Evolutionary conservation across 192 early-diverging fungal genomes (phyloP), one percentile per base, ranked within the genome.

Genomic region (Dispira simplex): DNA sequence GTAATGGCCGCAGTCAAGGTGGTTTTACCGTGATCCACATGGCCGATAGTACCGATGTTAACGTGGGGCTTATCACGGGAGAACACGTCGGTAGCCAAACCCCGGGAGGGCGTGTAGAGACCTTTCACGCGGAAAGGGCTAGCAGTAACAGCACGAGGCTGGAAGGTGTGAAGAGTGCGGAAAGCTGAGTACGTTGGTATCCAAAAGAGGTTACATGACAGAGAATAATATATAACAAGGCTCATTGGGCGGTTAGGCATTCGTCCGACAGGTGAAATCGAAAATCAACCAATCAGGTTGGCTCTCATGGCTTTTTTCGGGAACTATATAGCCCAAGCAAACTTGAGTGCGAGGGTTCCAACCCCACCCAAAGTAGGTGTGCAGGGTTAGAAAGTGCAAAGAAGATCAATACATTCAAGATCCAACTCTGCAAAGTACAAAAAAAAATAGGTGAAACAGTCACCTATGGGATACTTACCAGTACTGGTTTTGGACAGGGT

Each of bases 1-100:
- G 96, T 97, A 71, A 98, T 98, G 66, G 96, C 96, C 46, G 96
- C 96, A 20, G 96, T 95, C 69, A 97, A 86, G 45, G 96, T 95
- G 26, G 96, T 95, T 83, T 96, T 99, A 63, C 93, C 94, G 83
- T 97, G 94, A 73, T 99, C 94, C 66, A 99, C 94, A 77, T 99
- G 96, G 53, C 96, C 96, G 69, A 98, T 97, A 45, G 94, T 97
- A 65, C 94, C 94, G 68, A 99, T 91, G 79, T 99, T 99, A 72
- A 99, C 84, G 76, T 99, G 96, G 11, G 93, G 96, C 84, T 99
- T 99, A 23, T 68, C 67, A 62, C 93, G 85, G 44, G 80, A 67
- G 77, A 83, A 98, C 64, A 88, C 64, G 49, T 87, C 85, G 21
- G 85, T 71, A 62, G 81, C 66, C 62, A 73, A 65, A 44, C 64